Conservation (phyloP, 2,329 filamentous ascomycete genomes). For the Colletotrichum abscissum region DNA sequence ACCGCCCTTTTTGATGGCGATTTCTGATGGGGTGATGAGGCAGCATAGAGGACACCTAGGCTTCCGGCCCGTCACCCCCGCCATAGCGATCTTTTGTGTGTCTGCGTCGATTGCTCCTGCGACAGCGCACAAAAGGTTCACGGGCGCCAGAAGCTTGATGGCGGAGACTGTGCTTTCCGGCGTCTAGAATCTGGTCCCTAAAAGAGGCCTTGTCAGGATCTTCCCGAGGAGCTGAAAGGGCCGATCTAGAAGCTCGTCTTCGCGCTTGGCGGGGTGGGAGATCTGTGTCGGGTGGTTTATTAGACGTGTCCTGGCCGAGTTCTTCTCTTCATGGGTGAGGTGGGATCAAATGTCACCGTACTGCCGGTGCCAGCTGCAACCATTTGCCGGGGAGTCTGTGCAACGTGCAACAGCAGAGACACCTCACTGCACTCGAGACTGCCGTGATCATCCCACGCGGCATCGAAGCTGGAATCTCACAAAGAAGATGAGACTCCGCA, state of each 20-base stretch:
- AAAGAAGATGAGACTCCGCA: background rate
- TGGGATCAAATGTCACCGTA: background rate
- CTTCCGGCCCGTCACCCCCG: background rate
- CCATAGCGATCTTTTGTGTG: background rate
- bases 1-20: no score
- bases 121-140: background rate
- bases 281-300: background rate
- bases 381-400: background rate
- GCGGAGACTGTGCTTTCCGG: background rate
- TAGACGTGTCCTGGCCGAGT: background rate
- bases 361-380: background rate
- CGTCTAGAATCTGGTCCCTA: background rate
- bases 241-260: background rate
- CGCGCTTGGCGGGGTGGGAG: background rate
- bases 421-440: no score
- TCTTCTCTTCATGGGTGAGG: no score
- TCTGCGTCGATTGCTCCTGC: background rate
- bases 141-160: background rate
- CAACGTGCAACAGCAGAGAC: background rate
- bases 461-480: background rate
- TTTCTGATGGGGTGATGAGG: no score
- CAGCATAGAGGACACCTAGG: background rate
- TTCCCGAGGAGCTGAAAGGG: background rate
- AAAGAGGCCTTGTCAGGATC: background rate
- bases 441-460: background rate